phyloP scores from a whole-genome alignment of 768 basidiomycete genomes.

The Fomitopsis serialis region DNA sequence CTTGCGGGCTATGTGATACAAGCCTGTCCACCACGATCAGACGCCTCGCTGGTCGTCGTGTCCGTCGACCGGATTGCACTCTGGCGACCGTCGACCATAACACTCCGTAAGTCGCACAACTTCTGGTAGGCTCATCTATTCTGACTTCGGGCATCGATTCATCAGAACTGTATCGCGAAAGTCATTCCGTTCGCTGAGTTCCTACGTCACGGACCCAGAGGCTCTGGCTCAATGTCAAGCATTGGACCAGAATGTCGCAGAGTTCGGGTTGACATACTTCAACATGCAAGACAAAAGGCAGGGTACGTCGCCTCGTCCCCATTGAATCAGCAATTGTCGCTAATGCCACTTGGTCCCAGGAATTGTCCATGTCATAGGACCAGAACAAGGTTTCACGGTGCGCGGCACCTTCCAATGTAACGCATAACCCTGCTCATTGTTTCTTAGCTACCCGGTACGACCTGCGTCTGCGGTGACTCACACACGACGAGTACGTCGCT shows the following conservation, averaged over 20 bases:
- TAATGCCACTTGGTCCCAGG: too few species aligned
- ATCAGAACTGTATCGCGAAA: constrained; percentile 44
- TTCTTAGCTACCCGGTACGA: constrained; percentile 38
- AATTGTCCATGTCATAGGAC: constrained; percentile 61
- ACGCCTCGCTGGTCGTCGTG: constrained; percentile 38
- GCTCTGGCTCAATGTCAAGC: constrained; percentile 52
- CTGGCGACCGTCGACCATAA: constrained; percentile 60
- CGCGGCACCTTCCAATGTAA: constrained; percentile 2
- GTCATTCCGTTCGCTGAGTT: constrained; percentile 40
- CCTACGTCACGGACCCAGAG: constrained; percentile 53
- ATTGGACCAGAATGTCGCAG: constrained; percentile 60
- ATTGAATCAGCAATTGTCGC: too few species aligned
- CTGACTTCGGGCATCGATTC: background rate
- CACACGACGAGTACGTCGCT: constrained; percentile 67
- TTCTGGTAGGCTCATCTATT: background rate
- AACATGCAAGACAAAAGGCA: constrained; percentile 60
- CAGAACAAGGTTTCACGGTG: constrained; percentile 61
- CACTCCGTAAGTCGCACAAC: constrained; percentile 45
- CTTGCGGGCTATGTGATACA: too few species aligned
- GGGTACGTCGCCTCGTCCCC: too few species aligned
- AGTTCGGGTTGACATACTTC: constrained; percentile 62
- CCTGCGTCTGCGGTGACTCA: constrained; percentile 59
- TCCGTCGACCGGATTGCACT: constrained; percentile 59
- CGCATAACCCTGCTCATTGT: background rate
- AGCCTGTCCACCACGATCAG: background rate